Conservation (phyloP, 345 rosid species). For the Brassica cretica region DNA sequence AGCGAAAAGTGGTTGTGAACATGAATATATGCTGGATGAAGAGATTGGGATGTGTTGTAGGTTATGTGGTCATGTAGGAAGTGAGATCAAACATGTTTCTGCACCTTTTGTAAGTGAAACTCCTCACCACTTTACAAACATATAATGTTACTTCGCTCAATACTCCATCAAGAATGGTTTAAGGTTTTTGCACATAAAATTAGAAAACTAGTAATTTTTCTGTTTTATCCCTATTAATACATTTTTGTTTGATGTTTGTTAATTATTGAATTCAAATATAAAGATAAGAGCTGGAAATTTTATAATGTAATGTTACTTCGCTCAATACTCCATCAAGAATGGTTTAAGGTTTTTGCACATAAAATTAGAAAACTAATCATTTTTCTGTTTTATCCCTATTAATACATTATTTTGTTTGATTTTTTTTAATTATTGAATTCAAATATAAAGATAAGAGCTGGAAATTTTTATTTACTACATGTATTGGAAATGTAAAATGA, state of each 20-base stretch:
- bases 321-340: neutral
- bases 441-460: neutral
- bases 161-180: too few species aligned
- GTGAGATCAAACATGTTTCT: conserved; percentile 71
- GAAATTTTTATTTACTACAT: neutral
- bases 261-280: neutral
- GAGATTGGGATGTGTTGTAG: conserved; percentile 76
- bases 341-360: neutral
- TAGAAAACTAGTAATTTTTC: neutral
- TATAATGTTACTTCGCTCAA: neutral
- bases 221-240: neutral
- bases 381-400: neutral
- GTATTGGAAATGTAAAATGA: neutral
- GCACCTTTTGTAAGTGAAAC: conserved; percentile 83
- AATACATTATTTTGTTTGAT: neutral
- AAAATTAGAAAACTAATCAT: neutral
- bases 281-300: neutral
- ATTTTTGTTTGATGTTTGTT: neutral
- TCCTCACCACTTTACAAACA: neutral
- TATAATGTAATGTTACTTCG: neutral
- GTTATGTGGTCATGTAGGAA: conserved; percentile 67
- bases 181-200: neutral
- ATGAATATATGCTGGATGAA: conserved; percentile 65
- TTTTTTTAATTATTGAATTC: neutral
- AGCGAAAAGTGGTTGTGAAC: conserved; percentile 53